These are phyloP conservation scores for Eucalyptus curtisii DNA, from an alignment of 345 rosid species.

Conservation along the genomic window DNA sequence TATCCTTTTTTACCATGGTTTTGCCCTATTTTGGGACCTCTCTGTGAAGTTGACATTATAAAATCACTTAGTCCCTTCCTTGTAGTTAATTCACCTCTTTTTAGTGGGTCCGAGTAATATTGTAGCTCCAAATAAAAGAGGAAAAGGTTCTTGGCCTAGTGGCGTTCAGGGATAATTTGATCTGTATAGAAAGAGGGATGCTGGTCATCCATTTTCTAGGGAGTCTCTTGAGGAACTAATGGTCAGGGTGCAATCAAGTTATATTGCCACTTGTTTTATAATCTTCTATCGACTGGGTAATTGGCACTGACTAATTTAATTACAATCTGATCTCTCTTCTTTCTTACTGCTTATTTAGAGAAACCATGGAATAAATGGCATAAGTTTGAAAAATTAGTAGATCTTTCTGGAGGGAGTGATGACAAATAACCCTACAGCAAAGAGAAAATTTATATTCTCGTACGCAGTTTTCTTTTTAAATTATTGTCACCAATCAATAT, in stretches of 20 bases:
- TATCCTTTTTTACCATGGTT: not conserved
- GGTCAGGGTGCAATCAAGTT: not conserved
- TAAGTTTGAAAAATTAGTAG: not conserved
- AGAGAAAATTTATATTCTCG: not conserved
- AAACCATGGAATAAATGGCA: not conserved
- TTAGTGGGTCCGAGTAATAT: not conserved
- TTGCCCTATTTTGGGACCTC: not conserved
- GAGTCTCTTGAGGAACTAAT: not conserved
- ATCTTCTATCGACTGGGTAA: not conserved
- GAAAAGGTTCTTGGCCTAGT: not conserved
- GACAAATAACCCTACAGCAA: not conserved
- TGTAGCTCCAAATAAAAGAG: not conserved
- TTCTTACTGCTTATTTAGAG: not conserved
- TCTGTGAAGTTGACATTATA: not conserved
- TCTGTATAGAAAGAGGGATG: not conserved
- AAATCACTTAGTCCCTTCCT: not conserved
- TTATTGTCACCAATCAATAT: not conserved
- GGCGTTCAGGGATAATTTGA: not conserved
- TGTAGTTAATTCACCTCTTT: not conserved
- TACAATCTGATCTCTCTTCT: not conserved
- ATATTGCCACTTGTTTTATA: not conserved
- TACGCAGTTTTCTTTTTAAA: not conserved
- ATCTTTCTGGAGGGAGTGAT: not conserved
- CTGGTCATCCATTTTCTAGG: not conserved
- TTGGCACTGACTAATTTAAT: not conserved